A percentile compares a stretch with the other conserved stretches of the same genome.
These are phyloP conservation scores for Reutealis trisperma DNA, from an alignment of 345 rosid species.

Conservation along the genomic window DNA sequence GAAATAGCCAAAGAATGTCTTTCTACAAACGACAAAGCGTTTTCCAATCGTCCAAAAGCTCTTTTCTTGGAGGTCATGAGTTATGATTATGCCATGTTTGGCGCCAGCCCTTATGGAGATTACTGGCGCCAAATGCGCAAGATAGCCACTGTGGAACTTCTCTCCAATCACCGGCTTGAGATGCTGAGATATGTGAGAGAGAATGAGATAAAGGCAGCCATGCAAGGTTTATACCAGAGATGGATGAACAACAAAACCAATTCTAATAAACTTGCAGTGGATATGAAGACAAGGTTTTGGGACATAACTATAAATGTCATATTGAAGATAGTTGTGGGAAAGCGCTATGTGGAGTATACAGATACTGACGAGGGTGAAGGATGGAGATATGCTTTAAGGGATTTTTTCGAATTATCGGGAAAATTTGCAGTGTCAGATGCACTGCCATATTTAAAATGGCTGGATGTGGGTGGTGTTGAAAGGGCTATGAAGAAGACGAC, in stretches of 20 bases:
- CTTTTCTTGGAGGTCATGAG: constrained; percentile 10
- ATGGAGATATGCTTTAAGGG: constrained; percentile 12
- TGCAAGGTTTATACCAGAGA: neutral
- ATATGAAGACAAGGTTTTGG: constrained; percentile 39
- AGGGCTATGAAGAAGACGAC: constrained; percentile 31
- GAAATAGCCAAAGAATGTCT: constrained; percentile 16
- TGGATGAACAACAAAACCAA: neutral
- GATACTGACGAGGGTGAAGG: no score
- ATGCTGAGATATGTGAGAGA: constrained; percentile 16
- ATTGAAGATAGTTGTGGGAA: constrained; percentile 32
- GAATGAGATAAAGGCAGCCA: neutral
- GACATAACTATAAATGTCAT: constrained; percentile 35
- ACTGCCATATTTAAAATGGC: constrained; percentile 38
- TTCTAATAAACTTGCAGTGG: constrained; percentile 12
- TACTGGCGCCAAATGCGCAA: constrained; percentile 31
- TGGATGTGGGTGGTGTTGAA: constrained; percentile 38
- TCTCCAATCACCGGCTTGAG: constrained; percentile 22
- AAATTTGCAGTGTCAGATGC: constrained; percentile 29
- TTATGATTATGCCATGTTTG: constrained; percentile 16
- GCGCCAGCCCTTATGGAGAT: neutral
- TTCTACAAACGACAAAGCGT: constrained; percentile 3
- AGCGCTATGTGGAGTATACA: constrained; percentile 10
- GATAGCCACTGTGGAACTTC: constrained; percentile 19
- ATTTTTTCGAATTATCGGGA: constrained; percentile 23
- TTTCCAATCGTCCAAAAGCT: constrained; percentile 1